Percentiles rank a stretch among this genome's conserved stretches.
These are phyloP conservation scores for Neofusicoccum laricinum DNA, from an alignment of 2,329 filamentous ascomycete genomes.

Conservation along the genomic window DNA sequence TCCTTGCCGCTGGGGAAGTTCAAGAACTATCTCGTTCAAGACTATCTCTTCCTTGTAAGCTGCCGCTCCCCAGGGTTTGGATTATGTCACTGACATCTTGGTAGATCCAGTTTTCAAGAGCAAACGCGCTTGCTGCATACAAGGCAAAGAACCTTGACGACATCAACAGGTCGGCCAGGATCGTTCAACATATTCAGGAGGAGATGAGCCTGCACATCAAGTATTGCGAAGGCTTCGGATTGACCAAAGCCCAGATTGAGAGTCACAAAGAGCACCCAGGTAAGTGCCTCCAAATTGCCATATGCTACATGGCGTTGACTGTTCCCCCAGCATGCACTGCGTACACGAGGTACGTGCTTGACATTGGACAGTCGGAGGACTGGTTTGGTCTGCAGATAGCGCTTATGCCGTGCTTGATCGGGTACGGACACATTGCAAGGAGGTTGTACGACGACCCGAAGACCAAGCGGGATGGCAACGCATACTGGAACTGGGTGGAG, in stretches of 20 bases:
- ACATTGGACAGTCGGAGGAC: constrained; percentile 83
- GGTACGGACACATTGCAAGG: constrained; percentile 76
- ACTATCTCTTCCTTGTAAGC: constrained; percentile 81
- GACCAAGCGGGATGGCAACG: constrained; percentile 63
- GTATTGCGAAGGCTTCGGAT: constrained; percentile 79
- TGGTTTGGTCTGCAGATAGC: constrained; percentile 84
- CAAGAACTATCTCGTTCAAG: constrained; percentile 85
- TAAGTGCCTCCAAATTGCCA: constrained; percentile 29
- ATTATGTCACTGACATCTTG: background rate
- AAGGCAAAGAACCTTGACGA: constrained; percentile 68
- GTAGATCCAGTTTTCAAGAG: constrained; percentile 81
- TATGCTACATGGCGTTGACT: background rate
- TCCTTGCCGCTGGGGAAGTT: constrained; percentile 73
- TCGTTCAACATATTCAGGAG: constrained; percentile 71
- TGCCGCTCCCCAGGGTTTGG: background rate
- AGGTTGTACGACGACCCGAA: constrained; percentile 63
- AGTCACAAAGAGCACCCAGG: constrained; percentile 71
- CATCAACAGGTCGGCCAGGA: constrained; percentile 56
- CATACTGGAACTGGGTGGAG: constrained; percentile 87
- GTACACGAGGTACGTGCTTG: constrained; percentile 82
- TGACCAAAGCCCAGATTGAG: constrained; percentile 71
- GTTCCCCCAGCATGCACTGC: constrained; percentile 64
- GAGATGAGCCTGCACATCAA: constrained; percentile 79
- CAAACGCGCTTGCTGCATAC: constrained; percentile 80
- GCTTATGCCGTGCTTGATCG: constrained; percentile 83